Evolutionary conservation across 2,329 filamentous ascomycete genomes (phyloP).

Genomic region (Dactylella cylindrospora): DNA sequence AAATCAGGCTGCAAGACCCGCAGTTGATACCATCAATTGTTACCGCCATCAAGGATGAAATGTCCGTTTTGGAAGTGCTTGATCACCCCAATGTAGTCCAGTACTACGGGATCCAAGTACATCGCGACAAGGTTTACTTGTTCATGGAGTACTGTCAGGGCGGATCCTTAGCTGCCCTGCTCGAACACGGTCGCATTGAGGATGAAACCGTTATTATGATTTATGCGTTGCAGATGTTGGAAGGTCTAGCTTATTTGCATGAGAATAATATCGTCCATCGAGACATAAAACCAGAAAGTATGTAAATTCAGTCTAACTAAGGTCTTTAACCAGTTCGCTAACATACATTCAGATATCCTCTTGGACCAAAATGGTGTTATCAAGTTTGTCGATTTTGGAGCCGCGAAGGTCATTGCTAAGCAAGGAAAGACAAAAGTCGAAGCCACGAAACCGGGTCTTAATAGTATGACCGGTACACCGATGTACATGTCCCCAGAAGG

Average conservation of each 20-base stretch:
- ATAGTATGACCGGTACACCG: conserved; percentile 90
- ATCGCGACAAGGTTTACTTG: conserved; percentile 98
- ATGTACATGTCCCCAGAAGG: conserved; percentile 99
- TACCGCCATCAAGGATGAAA: conserved; percentile 91
- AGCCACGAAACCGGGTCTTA: conserved; percentile 64
- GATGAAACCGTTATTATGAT: conserved; percentile 98
- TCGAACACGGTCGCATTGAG: conserved; percentile 95
- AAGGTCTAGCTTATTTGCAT: conserved; percentile 90
- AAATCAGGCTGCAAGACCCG: conserved; percentile 94
- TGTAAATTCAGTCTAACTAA: conserved; percentile 52
- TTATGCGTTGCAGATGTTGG: conserved; percentile 88
- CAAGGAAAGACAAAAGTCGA: conserved; percentile 83
- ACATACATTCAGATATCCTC: conserved; percentile 69
- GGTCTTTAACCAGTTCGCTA: conserved; percentile 45
- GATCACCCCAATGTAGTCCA: conserved; percentile 98
- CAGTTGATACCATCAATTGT: conserved; percentile 94
- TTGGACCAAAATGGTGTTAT: conserved; percentile 97
- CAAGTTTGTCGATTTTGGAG: conserved; percentile 98
- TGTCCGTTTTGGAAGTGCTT: conserved; percentile 91
- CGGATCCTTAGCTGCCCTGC: conserved; percentile 80
- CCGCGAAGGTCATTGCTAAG: conserved; percentile 92
- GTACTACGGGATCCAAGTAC: conserved; percentile 96
- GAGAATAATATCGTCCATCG: conserved; percentile 89
- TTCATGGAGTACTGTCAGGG: conserved; percentile 99
- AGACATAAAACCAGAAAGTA: conserved; percentile 96